Evolutionary conservation across 225 moss, liverwort and hornwort genomes (phyloP), one percentile per base, ranked within the genome.

Genomic region (Sphagnum tenellum): DNA sequence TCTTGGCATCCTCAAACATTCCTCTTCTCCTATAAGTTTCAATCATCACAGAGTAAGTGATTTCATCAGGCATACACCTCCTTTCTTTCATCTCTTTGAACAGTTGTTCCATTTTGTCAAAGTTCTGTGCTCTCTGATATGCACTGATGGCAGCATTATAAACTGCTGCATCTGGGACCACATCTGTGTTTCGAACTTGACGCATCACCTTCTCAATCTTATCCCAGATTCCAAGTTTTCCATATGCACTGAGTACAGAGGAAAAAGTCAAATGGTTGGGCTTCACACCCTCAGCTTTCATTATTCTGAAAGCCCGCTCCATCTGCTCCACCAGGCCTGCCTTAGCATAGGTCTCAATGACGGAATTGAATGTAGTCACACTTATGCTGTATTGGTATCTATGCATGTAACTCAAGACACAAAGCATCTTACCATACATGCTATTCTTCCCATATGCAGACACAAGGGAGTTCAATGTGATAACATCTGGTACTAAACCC

Each of bases 121-220:
- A 64, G 55, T 86, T 78, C 61, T 70, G 77, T 14, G 79, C 79
- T 65, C 68, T 74, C 60, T 76, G 77, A 64, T 84, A 87, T 8
- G 84, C 89, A 71, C 90, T 80, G 47, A 93, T 82, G 29, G 89
- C 69, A 3, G 90, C 71, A 55, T 98, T 98, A 55, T 88, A 98
- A 49, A 98, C 78, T 47, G 79, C 78, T 4, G 83, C 81, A 72
- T 98, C 98, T 49, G 79, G 83, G 29, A 76, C 80, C 9, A 87
- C 65, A 61, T 82, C 81, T 1, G 85, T 83, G 50, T 84, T 89
- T 3, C 69, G 55, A 66, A 90, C 86, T 76, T 98, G 93, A 5
- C 86, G 82, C 70, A 85, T 78, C 29, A 98, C 66, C 68, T 90
- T 93, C 65, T 89, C 87, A 47, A 98, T 70, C 49, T 74, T 78